Base-by-base conservation (phyloP, 1,284 basidiomycete species). In the Golubevia sp. region DNA sequence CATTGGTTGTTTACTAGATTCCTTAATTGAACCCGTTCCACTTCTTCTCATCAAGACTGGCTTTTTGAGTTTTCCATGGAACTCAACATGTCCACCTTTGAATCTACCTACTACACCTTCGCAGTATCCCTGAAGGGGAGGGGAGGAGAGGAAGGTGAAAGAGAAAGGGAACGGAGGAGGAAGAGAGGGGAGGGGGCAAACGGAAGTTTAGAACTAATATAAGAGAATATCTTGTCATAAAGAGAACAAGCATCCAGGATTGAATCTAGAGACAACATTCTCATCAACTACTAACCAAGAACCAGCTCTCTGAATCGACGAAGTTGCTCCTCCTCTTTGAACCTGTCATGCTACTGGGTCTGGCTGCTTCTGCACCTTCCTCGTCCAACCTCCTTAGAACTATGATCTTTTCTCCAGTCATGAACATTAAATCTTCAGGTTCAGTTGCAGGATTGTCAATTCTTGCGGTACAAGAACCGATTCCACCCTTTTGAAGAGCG, bases 31-130 rank as follows among this genome's bases (percentile, higher is more conserved):
- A 23, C 71, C 74, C 3, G 66, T 71, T n/a, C 64, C 73, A 62
- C 76, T 78, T 20, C 76, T 66, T n/a, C 76, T 66, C 74, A 79
- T 77, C 52, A 79, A 55, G 68, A 94, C 86, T 0, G 91, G 91
- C 66, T 89, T 90, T 85, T 94, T 94, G 71, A 94, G 87, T 68
- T 89, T 91, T 2, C 88, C 87, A 71, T 89, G 89, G 73, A 94
- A 92, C 20, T 85, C 86, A 11, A 96, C 92, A 68, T 91, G 86
- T 13, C 85, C 77, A 2, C 88, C 89, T 34, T 87, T 86, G 81
- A 96, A 94, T 50, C 90, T 88, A 15, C 94, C 94, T 1, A 96
- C 90, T 54, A 96, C 92, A 57, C 92, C 93, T 85, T 97, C 94
- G 80, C 94, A 97, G 73, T 91, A 91, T 0, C 92, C 92, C 87